These are phyloP conservation scores for Cystoderma amianthinum DNA, from an alignment of 768 basidiomycete species.

Conservation along the genomic window DNA sequence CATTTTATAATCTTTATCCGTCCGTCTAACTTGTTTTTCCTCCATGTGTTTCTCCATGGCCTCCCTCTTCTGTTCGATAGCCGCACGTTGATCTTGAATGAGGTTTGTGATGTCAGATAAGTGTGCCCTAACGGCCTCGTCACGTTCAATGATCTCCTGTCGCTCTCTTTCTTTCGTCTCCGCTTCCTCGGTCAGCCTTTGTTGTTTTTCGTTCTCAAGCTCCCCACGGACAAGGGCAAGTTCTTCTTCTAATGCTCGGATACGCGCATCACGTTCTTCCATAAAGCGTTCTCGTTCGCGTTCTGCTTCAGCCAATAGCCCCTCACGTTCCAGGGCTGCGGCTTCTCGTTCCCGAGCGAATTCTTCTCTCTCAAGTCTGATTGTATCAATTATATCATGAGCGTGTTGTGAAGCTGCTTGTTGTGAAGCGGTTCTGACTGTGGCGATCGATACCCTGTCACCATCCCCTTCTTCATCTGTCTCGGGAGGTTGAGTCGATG, in stretches of 20 bases:
- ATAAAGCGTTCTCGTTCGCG: constrained; percentile 38
- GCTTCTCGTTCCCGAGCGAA: constrained; percentile 46
- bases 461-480: constrained; percentile 14
- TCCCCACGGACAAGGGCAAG: constrained; percentile 49
- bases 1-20: constrained; percentile 50
- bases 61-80: constrained; percentile 52
- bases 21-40: constrained; percentile 52
- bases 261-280: constrained; percentile 48
- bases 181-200: constrained; percentile 50
- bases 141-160: constrained; percentile 49
- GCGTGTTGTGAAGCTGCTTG: constrained; percentile 54
- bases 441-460: constrained; percentile 28
- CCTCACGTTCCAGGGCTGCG: constrained; percentile 47
- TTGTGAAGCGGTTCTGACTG: constrained; percentile 32
- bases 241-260: constrained; percentile 57
- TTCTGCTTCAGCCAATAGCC: constrained; percentile 38
- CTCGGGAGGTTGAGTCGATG: constrained; percentile 4
- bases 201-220: constrained; percentile 55
- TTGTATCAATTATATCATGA: constrained; percentile 49
- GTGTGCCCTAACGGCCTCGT: constrained; percentile 53
- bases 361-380: constrained; percentile 55
- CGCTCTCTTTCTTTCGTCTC: constrained; percentile 58
- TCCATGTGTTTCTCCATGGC: constrained; percentile 55
- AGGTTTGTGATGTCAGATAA: constrained; percentile 68
- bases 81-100: constrained; percentile 59